Evolutionary conservation across 176 grass and related monocot species (phyloP).

Genomic region (Aegilops sharonensis): DNA sequence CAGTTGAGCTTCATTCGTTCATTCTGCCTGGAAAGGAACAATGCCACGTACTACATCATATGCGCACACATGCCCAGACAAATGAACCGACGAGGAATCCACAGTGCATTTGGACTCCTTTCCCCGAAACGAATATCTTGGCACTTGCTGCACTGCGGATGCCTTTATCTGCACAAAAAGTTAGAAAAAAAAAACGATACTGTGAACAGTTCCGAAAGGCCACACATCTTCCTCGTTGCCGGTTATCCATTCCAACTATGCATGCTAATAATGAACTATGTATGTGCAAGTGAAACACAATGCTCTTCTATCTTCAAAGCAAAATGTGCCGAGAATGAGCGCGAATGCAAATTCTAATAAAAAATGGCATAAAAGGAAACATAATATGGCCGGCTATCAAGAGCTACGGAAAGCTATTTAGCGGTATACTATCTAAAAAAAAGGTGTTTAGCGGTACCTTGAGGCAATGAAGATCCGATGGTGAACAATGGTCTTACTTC

Average conservation of each 20-base stretch:
- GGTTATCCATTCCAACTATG: not conserved
- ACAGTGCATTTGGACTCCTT: not conserved
- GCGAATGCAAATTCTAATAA: not conserved
- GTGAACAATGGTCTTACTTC: conserved; percentile 34
- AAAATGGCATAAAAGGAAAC: not conserved
- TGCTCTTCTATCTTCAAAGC: not conserved
- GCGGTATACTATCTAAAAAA: no score
- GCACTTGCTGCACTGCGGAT: not conserved
- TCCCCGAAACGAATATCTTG: not conserved
- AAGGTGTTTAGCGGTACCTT: not conserved
- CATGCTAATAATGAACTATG: not conserved
- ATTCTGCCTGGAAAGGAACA: conserved; percentile 1
- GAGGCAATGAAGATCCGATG: conserved; percentile 14
- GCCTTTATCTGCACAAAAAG: not conserved
- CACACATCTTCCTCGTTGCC: not conserved
- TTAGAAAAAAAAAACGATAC: not conserved
- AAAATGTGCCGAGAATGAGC: not conserved
- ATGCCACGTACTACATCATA: not conserved
- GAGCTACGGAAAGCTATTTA: not conserved
- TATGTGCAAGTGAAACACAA: not conserved
- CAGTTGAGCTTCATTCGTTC: not conserved
- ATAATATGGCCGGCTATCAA: not conserved
- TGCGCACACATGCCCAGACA: not conserved
- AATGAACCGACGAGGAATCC: not conserved
- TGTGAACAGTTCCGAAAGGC: not conserved